A percentile compares a stretch with the other conserved stretches of the same genome.
Evolutionary conservation across 1,284 basidiomycete genomes (phyloP).

Genomic region (Apiotrichum gracile): DNA sequence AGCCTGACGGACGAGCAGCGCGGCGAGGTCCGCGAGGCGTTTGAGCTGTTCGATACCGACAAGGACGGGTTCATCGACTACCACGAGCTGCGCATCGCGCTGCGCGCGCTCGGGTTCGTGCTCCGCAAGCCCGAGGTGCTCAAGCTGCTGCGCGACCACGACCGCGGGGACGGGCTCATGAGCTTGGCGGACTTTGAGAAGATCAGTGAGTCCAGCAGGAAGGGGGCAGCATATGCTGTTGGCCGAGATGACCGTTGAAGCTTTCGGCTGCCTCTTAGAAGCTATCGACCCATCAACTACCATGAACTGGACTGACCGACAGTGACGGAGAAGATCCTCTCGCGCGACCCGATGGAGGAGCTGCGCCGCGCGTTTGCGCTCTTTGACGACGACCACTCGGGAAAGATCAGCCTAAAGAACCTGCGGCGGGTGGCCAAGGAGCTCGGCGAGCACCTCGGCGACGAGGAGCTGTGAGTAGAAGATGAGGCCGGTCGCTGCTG

Average conservation of each 20-base stretch:
- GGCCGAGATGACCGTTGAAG: too few species aligned
- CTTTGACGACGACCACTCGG: slow-evolving; percentile 93
- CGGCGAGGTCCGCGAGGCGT: slow-evolving; percentile 97
- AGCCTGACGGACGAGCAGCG: slow-evolving; percentile 91
- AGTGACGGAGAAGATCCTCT: slow-evolving; percentile 93
- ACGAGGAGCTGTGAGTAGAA: slow-evolving; percentile 84
- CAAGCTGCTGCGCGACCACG: slow-evolving; percentile 87
- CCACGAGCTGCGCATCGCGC: slow-evolving; percentile 97
- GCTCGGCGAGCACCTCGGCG: slow-evolving; percentile 89
- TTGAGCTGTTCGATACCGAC: slow-evolving; percentile 98
- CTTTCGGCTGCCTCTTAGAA: too few species aligned
- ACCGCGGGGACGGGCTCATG: slow-evolving; percentile 88
- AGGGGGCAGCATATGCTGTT: too few species aligned
- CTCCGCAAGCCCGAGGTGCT: slow-evolving; percentile 97
- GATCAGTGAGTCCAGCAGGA: slow-evolving; percentile 72
- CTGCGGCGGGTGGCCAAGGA: slow-evolving; percentile 92
- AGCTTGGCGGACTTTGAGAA: slow-evolving; percentile 90
- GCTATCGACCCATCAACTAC: too few species aligned
- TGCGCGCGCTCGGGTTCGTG: slow-evolving; percentile 96
- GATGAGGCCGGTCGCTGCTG: neutral
- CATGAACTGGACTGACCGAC: slow-evolving; percentile 9
- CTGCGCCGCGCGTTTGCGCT: slow-evolving; percentile 91
- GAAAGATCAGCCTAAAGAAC: slow-evolving; percentile 88
- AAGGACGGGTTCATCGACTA: slow-evolving; percentile 96
- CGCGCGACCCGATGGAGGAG: slow-evolving; percentile 93